Conservation (phyloP, 768 basidiomycete genomes). For the Auriscalpium vulgare region DNA sequence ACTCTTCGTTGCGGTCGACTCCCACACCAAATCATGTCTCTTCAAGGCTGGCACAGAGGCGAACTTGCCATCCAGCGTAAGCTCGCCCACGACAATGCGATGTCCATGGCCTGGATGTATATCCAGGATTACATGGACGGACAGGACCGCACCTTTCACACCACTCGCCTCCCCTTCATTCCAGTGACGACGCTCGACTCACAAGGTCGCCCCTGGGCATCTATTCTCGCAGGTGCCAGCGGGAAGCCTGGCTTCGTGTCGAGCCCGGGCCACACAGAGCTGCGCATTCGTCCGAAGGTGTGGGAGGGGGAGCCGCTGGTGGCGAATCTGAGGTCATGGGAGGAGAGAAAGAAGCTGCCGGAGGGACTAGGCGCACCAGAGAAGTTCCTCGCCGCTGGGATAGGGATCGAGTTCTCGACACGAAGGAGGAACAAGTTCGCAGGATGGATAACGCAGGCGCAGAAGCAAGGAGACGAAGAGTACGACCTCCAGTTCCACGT, state of each 20-base stretch:
- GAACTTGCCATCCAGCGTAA: conserved; percentile 43
- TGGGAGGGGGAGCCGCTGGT: conserved; percentile 52
- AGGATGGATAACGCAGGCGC: conserved; percentile 32
- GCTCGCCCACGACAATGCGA: conserved; percentile 33
- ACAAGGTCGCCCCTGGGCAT: conserved; percentile 48
- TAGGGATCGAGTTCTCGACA: conserved; percentile 52
- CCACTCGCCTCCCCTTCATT: conserved; percentile 29
- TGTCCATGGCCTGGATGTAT: conserved; percentile 27
- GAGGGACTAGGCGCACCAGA: conserved; percentile 4
- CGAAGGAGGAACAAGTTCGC: conserved; percentile 58
- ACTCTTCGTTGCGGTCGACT: no score
- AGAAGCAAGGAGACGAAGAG: conserved; percentile 18
- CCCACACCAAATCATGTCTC: not conserved
- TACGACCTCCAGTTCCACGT: conserved; percentile 36
- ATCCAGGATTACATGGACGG: conserved; percentile 42
- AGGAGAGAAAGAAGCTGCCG: no score
- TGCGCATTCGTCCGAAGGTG: conserved; percentile 32
- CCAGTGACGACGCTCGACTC: conserved; percentile 49
- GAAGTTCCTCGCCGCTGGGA: conserved; percentile 38
- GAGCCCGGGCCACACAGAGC: conserved; percentile 25
- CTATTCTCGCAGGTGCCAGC: conserved; percentile 38
- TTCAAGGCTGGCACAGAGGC: conserved; percentile 35
- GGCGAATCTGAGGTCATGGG: conserved; percentile 20
- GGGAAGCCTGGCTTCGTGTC: conserved; percentile 42
- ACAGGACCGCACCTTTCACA: conserved; percentile 42